A percentile compares a stretch with the other conserved stretches of the same genome.
Evolutionary conservation across 768 basidiomycete species (phyloP).

Genomic region (Lactifluus pinguis): DNA sequence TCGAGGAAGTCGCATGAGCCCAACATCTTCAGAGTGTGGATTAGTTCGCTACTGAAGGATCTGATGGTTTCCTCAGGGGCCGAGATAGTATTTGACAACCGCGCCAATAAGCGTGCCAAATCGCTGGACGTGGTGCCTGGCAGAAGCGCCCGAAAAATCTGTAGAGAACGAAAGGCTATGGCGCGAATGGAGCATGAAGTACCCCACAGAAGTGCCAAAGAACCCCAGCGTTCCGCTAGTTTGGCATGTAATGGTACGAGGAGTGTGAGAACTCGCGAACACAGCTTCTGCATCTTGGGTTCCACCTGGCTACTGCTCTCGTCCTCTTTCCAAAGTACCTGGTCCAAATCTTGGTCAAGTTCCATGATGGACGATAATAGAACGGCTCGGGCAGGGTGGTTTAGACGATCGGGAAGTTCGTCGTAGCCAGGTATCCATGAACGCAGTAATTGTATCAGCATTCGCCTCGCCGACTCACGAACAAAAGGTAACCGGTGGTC

Average conservation of each 20-base stretch:
- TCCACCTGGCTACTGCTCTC: slow-evolving; percentile 47
- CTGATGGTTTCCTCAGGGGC: slow-evolving; percentile 70
- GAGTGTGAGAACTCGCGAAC: slow-evolving; percentile 54
- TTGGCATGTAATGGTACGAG: slow-evolving; percentile 60
- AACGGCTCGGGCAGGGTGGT: slow-evolving; percentile 36
- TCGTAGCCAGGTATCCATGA: slow-evolving; percentile 76
- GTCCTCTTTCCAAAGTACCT: slow-evolving; percentile 64
- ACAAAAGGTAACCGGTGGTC: slow-evolving; percentile 69
- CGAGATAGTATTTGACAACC: slow-evolving; percentile 77
- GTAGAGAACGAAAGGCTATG: slow-evolving; percentile 81
- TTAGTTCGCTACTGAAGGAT: slow-evolving; percentile 73
- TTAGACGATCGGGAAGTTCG: slow-evolving; percentile 52
- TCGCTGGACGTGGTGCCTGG: slow-evolving; percentile 62
- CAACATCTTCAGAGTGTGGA: slow-evolving; percentile 63
- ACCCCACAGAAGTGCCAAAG: slow-evolving; percentile 72
- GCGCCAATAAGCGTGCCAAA: slow-evolving; percentile 70
- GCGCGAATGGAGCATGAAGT: slow-evolving; percentile 81
- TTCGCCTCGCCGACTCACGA: slow-evolving; percentile 59
- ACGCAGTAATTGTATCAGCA: slow-evolving; percentile 78
- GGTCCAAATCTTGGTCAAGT: slow-evolving; percentile 51
- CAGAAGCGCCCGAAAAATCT: slow-evolving; percentile 77
- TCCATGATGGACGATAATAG: slow-evolving; percentile 43
- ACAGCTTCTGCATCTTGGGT: slow-evolving; percentile 60
- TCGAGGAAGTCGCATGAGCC: slow-evolving; percentile 49
- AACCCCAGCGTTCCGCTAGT: slow-evolving; percentile 72